Base-by-base conservation (phyloP, 169 alveolate species). In the Plasmodium sp. region DNA sequence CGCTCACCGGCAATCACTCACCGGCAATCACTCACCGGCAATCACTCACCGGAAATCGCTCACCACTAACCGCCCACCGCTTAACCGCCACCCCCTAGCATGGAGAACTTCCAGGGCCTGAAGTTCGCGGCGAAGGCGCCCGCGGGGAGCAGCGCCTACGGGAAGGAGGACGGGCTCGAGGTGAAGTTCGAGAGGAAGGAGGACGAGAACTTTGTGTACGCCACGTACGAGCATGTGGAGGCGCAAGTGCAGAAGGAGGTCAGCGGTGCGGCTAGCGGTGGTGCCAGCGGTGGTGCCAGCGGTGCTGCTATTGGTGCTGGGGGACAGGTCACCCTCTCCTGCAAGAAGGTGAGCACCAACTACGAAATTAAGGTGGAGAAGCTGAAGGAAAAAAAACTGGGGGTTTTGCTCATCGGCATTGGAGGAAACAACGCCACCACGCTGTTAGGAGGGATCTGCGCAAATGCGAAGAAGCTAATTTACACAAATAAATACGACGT, bases 351-450 rank as follows among this genome's bases (percentile, higher is more conserved):
- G 22, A 85, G 80, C 41, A 85, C 41, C 7, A 85, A 1, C 12
- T 85, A 85, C 67, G 85, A 85, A 74, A 85, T 85, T 5, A 45
- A 75, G 80, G 85, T 77, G 12, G 93, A 85, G 27, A 85, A 85
- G 54, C 36, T 85, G 41, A 85, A 85, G 67, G 33, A 22, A 2
- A 85, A 85, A 71, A 97, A 97, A 97, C 58, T 97, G 88, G 99
- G 99, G 58, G 97, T 98, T 3, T 95, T 98, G 97, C 84, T 98
- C 22, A 97, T 97, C 5, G 99, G 99, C 3, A 95, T 96, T 95
- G 99, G 99, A 67, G 99, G 99, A 62, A 98, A 98, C 94, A 98
- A 98, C 84, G 98, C 99, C 36, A 96, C 98, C 34, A 97, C 99
- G 31, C 75, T 97, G 67, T 85, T 93, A 56, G 98, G 95, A 79